These are phyloP conservation scores for Hypoxylon trugodes DNA, from an alignment of 495 filamentous ascomycete genomes.

Conservation along the genomic window DNA sequence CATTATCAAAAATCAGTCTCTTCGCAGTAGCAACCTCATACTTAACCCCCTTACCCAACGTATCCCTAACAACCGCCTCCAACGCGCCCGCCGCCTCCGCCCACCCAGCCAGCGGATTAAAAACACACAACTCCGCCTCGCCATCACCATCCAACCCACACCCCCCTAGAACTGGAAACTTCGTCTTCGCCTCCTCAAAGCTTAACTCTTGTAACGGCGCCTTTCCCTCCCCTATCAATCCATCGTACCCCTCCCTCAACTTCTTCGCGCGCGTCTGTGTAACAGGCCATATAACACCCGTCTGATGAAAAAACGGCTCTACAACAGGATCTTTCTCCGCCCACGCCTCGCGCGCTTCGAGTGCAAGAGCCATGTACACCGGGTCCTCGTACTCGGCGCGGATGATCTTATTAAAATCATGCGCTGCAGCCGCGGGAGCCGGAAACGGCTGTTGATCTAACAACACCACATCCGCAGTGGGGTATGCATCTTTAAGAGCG, in stretches of 20 bases:
- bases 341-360: conserved; percentile 55
- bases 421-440: conserved; percentile 53
- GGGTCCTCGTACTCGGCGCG: conserved; percentile 64
- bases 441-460: conserved; percentile 52
- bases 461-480: conserved; percentile 52
- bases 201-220: neutral
- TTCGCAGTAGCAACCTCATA: conserved; percentile 55
- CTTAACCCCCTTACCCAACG: conserved; percentile 54
- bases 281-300: conserved; percentile 58
- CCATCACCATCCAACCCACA: conserved; percentile 27
- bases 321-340: conserved; percentile 53
- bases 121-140: conserved; percentile 29
- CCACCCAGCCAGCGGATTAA: conserved; percentile 62
- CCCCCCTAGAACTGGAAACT: conserved; percentile 50
- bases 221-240: conserved; percentile 33
- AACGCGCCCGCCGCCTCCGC: conserved; percentile 61
- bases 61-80: conserved; percentile 50
- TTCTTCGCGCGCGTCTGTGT: neutral
- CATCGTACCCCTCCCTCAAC: conserved; percentile 52
- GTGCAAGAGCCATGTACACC: conserved; percentile 59
- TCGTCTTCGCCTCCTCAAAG: conserved; percentile 47
- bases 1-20: conserved; percentile 49
- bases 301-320: conserved; percentile 60
- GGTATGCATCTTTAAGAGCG: conserved; percentile 50
- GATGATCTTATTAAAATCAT: conserved; percentile 66